Percentiles rank a stretch among this genome's conserved stretches.
phyloP scores from a whole-genome alignment of 805 yeast species.

The Starmerella apis region DNA sequence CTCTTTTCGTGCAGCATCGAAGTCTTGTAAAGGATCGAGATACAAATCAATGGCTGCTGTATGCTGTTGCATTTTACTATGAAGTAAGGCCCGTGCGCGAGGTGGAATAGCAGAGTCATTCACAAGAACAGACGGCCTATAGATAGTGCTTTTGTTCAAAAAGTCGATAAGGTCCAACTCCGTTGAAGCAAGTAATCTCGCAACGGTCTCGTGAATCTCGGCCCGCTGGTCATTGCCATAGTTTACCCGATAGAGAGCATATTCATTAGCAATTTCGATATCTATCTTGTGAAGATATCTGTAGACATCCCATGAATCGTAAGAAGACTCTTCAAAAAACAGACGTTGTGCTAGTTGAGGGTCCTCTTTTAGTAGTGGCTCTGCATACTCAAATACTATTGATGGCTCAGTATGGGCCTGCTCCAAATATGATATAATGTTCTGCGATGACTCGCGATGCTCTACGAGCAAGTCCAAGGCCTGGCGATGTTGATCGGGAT shows the following conservation, averaged over 20 bases:
- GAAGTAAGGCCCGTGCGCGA: constrained; percentile 44
- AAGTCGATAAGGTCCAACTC: constrained; percentile 2
- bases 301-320: constrained; percentile 18
- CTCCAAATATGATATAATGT: constrained; percentile 17
- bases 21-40: constrained; percentile 44
- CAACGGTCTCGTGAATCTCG: constrained; percentile 15
- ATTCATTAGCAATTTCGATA: constrained; percentile 10
- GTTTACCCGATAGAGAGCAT: constrained; percentile 8
- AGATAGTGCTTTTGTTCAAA: background rate
- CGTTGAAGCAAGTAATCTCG: constrained; percentile 6
- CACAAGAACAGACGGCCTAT: constrained; percentile 7
- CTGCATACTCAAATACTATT: constrained; percentile 47
- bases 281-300: constrained; percentile 9
- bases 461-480: constrained; percentile 54
- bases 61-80: constrained; percentile 51
- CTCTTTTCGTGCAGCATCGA: constrained; percentile 49
- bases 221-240: constrained; percentile 1
- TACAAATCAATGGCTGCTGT: constrained; percentile 52
- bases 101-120: constrained; percentile 5
- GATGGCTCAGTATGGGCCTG: constrained; percentile 34
- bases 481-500: constrained; percentile 40
- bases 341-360: constrained; percentile 38
- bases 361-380: constrained; percentile 40
- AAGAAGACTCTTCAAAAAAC: constrained; percentile 45
- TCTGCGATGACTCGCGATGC: constrained; percentile 26